Percentiles rank a stretch among this genome's conserved stretches.
Conservation (phyloP, 2,329 filamentous ascomycete genomes). For the Stagonosporopsis chrysanthemi region DNA sequence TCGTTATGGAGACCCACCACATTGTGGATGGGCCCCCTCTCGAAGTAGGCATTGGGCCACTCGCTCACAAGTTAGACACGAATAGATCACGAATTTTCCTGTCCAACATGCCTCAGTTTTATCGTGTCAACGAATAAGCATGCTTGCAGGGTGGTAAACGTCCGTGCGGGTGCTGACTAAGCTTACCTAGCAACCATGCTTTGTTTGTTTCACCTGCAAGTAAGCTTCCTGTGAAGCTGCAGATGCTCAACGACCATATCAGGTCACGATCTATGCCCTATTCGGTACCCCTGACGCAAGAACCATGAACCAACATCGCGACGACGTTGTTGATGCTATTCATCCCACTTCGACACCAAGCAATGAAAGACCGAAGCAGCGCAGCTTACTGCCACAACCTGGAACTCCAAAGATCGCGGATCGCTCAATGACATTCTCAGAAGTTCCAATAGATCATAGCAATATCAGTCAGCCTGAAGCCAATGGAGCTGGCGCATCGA, state of each 20-base stretch:
- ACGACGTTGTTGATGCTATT: neutral
- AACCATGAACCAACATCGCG: conserved; percentile 3
- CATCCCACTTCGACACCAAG: neutral
- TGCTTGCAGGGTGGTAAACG: neutral
- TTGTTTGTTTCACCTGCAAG: conserved; percentile 12
- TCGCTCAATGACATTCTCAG: conserved; percentile 4
- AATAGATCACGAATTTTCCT: conserved; percentile 29
- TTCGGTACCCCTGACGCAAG: neutral
- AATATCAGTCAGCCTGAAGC: neutral
- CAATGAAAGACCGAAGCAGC: conserved; percentile 18
- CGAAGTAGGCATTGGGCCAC: conserved; percentile 35
- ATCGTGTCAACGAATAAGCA: neutral
- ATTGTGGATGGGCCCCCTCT: conserved; percentile 24
- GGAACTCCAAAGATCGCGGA: conserved; percentile 32
- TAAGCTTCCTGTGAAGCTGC: neutral
- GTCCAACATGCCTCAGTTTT: neutral
- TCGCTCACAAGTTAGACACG: conserved; percentile 32
- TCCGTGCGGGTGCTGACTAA: conserved; percentile 12
- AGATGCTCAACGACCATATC: conserved; percentile 3
- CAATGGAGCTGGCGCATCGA: neutral
- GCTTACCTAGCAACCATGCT: conserved; percentile 4
- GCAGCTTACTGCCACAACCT: conserved; percentile 45
- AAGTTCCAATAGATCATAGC: neutral
- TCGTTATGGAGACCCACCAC: conserved; percentile 34
- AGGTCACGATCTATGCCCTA: conserved; percentile 2